Evolutionary conservation across 2,329 filamentous ascomycete genomes (phyloP), one percentile per base, ranked within the genome.

Genomic region (Fusarium succisae): DNA sequence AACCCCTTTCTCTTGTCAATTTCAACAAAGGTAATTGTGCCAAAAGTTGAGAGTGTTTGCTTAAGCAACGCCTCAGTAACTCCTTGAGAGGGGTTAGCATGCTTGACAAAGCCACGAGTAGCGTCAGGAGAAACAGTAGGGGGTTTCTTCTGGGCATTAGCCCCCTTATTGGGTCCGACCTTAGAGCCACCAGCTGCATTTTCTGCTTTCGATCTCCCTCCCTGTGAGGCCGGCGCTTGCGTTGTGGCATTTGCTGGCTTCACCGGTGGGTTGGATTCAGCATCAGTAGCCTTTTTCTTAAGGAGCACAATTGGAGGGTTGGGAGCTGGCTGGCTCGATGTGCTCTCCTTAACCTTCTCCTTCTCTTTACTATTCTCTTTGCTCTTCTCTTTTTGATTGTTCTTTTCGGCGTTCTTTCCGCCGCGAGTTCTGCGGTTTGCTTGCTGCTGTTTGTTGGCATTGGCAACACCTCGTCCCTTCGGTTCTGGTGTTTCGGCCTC

Each of bases 1-100:
- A 98, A 97, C 0, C 95, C 95, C 82, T 98, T 98, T 78, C 95
- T 93, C 82, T 95, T 95, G 80, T 98, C 96, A 61, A 98, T 96
- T 77, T 98, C 96, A 24, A 98, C 94, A 74, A 91, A 92, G 1
- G 90, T 90, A 51, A 98, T 89, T 3, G 89, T 82, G 4, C 96
- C 96, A 76, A 94, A 97, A 1, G 84, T 82, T 50, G 91, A 88
- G 80, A 98, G 90, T 2, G 93, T 91, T 75, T 92, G 89, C 77
- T 92, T 91, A 4, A 98, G 89, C 0, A 95, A 83, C 0, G 92
- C 85, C 79, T 98, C 96, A 0, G 94, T 98, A 53, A 98, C 93
- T 20, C 96, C 96, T 80, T 98, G 96, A 0, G 95, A 96, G 17
- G 94, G 91, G 80, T 97, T 98, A 58, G 92, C 93, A 77, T 95